These are phyloP conservation scores for Chlamydomonas incerta DNA, from an alignment of 139 green algal species.

Conservation along the genomic window DNA sequence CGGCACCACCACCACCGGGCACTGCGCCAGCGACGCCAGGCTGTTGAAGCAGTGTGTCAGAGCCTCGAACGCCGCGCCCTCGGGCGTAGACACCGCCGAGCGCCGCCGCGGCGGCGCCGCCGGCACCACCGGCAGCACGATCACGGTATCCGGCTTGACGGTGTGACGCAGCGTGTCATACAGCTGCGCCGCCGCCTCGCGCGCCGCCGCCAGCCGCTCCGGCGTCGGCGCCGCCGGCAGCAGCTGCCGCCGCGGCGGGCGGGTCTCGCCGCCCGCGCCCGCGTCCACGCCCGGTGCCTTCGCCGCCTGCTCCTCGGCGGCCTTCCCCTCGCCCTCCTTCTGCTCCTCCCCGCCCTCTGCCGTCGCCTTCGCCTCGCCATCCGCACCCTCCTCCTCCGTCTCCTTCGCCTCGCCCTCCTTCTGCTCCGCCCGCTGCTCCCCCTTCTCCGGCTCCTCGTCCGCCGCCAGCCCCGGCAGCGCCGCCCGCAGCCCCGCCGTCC, in stretches of 20 bases:
- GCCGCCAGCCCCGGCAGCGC: background rate
- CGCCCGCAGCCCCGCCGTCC: background rate
- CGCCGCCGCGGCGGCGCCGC: slow-evolving; percentile 16
- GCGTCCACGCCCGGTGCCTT: too few species aligned
- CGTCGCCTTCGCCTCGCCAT: background rate
- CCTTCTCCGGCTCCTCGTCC: background rate
- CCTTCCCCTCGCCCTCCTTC: background rate
- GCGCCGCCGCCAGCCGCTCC: slow-evolving; percentile 32
- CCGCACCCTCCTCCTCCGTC: background rate
- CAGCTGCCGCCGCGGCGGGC: background rate
- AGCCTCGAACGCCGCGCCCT: background rate
- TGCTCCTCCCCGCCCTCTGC: background rate
- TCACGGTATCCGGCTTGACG: slow-evolving; percentile 67
- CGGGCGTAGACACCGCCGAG: background rate
- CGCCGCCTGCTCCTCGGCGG: background rate
- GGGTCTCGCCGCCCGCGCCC: background rate
- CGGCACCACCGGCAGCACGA: slow-evolving; percentile 65
- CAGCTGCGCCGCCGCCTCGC: slow-evolving; percentile 47
- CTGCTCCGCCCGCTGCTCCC: slow-evolving; percentile 4
- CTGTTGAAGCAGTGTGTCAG: slow-evolving; percentile 33
- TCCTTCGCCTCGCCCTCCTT: background rate
- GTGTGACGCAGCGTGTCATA: slow-evolving; percentile 55
- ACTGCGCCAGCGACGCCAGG: slow-evolving; percentile 55
- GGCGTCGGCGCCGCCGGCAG: slow-evolving; percentile 5
- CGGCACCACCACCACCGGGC: slow-evolving; percentile 57